Base-by-base conservation (phyloP, 495 filamentous ascomycete species). In the Aspergillus cavernicola region DNA sequence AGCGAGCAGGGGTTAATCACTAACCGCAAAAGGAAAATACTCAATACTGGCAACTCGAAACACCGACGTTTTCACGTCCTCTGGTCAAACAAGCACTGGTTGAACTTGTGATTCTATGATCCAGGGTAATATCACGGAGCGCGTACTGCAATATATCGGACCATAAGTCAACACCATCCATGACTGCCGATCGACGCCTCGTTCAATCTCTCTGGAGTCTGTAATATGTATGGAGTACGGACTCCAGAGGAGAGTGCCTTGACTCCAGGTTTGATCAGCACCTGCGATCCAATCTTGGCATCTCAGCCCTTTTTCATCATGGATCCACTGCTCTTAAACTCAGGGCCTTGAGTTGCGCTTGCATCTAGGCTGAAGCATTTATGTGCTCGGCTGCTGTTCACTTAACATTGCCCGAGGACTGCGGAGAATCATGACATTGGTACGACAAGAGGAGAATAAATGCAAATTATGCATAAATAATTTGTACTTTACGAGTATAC, bases 231-330 rank as follows among this genome's bases (percentile, higher is more conserved):
- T 8, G 35, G 50, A 20, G 13, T 40, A 39, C 31, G 24, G 24
- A 28, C 24, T 28, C 4, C 24, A 9, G 24, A 28, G 24, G 24
- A 28, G 4, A 9, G 24, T 46, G 28, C 48, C 55, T 11, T 41
- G 48, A n/a, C 22, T 46, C 42, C 15, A 33, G 19, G 6, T 41
- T 38, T 29, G 50, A 50, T 58, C 55, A 58, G n/a, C 49, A 19
- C 18, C 52, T 43, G 53, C 33, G 24, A 19, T 9, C 28, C 18
- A 37, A 52, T 32, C 52, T 50, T 55, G 55, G 43, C 49, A 20
- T 50, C 50, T 48, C 55, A 38, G 49, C 36, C 42, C 18, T 12
- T 43, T 43, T 43, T 50, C 31, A 33, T 15, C 3, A 2, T 5
- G 28, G 31, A 41, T 45, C 55, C 43, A 51, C 41, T 28, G 49